Conservation (phyloP, 306 rosid species). For the Gastrolobium villosum region DNA sequence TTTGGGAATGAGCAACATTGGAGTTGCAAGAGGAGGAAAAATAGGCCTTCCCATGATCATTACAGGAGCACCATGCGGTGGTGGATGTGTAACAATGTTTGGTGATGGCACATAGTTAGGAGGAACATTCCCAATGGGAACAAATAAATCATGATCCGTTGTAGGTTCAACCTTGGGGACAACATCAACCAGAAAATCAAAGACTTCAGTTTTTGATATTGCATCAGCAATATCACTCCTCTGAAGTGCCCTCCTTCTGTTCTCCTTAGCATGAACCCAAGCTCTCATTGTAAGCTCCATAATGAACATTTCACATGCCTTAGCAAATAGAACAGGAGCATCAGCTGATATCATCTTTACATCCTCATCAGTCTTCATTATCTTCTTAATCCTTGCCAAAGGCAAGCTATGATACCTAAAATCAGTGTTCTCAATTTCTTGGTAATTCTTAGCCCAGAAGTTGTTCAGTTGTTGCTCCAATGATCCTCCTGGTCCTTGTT, state of each 20-base stretch:
- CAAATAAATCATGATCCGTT: conserved; percentile 52
- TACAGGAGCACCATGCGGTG: conserved; percentile 53
- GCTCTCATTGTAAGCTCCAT: conserved; percentile 69
- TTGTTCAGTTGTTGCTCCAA: conserved; percentile 58
- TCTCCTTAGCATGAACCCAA: conserved; percentile 66
- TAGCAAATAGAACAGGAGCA: conserved; percentile 65
- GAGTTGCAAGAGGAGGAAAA: conserved; percentile 49
- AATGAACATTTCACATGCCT: conserved; percentile 82
- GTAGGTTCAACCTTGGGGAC: conserved; percentile 60
- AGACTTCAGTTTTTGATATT: conserved; percentile 64
- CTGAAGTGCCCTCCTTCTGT: conserved; percentile 64
- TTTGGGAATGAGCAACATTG: conserved; percentile 41
- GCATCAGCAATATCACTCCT: conserved; percentile 72
- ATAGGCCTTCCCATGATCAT: conserved; percentile 61
- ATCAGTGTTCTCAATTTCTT: conserved; percentile 56
- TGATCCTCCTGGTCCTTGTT: not conserved
- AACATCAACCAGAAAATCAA: conserved; percentile 70
- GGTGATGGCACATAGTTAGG: conserved; percentile 57
- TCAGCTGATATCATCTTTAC: conserved; percentile 74
- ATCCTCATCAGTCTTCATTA: conserved; percentile 73
- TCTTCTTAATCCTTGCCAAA: conserved; percentile 71
- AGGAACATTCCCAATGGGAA: conserved; percentile 38
- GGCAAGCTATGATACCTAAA: conserved; percentile 64
- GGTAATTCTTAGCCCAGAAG: conserved; percentile 56
- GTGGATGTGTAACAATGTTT: conserved; percentile 50